Conservation (phyloP, 768 basidiomycete species). For the Trametes sanguinea region DNA sequence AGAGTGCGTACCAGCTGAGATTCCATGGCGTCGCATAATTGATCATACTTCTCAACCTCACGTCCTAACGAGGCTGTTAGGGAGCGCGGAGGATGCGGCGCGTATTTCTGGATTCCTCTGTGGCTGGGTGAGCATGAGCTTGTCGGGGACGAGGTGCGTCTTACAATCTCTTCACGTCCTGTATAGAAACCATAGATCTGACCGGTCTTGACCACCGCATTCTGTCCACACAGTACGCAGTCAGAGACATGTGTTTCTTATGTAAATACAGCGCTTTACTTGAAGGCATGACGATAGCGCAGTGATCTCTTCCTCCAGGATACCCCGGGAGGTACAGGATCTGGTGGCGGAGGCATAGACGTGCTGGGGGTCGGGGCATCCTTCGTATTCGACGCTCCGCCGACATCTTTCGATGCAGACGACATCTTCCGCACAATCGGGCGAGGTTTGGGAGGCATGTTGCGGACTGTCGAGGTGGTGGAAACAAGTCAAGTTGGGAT, state of each 20-base stretch:
- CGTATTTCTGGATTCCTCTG: slow-evolving; percentile 61
- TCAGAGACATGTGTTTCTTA: neutral
- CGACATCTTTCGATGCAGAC: slow-evolving; percentile 35
- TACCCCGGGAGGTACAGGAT: slow-evolving; percentile 40
- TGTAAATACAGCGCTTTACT: slow-evolving; percentile 36
- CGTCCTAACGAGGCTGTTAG: slow-evolving; percentile 65
- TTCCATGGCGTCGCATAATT: slow-evolving; percentile 77
- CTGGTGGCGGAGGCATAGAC: slow-evolving; percentile 59
- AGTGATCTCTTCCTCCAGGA: slow-evolving; percentile 66
- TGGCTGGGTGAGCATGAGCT: neutral
- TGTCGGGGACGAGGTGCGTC: slow-evolving; percentile 37
- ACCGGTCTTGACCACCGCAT: slow-evolving; percentile 68
- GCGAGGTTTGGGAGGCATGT: slow-evolving; percentile 50
- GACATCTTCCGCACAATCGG: slow-evolving; percentile 36
- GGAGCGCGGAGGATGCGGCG: slow-evolving; percentile 63
- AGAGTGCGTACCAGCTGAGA: slow-evolving; percentile 58
- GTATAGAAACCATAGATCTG: slow-evolving; percentile 72
- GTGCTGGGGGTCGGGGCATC: slow-evolving; percentile 23
- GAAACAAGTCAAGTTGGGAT: neutral
- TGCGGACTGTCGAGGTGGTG: slow-evolving; percentile 4
- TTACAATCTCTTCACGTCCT: slow-evolving; percentile 64
- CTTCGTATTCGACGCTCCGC: slow-evolving; percentile 17
- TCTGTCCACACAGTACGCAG: slow-evolving; percentile 35
- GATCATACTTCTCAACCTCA: slow-evolving; percentile 79
- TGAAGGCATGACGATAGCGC: slow-evolving; percentile 60